Base-by-base conservation (phyloP, 768 basidiomycete genomes). In the Glaciozyma martinii region DNA sequence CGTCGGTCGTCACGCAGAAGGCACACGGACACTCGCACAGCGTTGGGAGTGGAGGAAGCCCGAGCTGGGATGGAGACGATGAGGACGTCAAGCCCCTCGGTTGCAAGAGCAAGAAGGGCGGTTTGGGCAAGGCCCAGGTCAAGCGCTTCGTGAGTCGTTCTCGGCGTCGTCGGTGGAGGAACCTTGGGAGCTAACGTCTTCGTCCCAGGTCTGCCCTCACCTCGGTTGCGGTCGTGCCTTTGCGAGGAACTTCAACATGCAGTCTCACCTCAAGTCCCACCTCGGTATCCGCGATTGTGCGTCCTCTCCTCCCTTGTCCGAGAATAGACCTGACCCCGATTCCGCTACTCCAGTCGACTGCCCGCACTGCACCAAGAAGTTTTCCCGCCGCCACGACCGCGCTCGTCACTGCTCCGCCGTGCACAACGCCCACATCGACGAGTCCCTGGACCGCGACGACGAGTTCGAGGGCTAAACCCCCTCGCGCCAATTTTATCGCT, bases 211-310 rank as follows among this genome's bases (percentile, higher is more conserved):
- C n/a, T 70, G 69, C 58, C 66, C 65, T 29, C 66, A 66, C 21
- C 62, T 63, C 0, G 47, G 43, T 3, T 70, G 69, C 29, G 69
- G 69, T 1, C 65, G 69, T 4, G 62, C 61, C 0, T 70, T 70
- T 16, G 69, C 69, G 23, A 32, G 69, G 13, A 63, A 70, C 32
- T 70, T 66, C 69, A 70, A 70, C 50, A 47, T 70, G 29, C 63
- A 66, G 30, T 60, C 60, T 2, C 69, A 70, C 61, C 63, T 67
- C 66, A 70, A 70, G 61, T 62, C 60, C 53, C 69, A 70, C 30
- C 59, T 64, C 30, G 66, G 66, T 18, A 65, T 70, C 27, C 65
- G 69, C 15, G 69, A 70, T 23, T 70, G 63, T 70, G 52, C 50
- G 67, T 58, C 15, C 27, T 32, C 9, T 21, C 12, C 5, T 25